These are phyloP conservation scores for Russula abietina DNA, from an alignment of 768 basidiomycete species.

Conservation along the genomic window DNA sequence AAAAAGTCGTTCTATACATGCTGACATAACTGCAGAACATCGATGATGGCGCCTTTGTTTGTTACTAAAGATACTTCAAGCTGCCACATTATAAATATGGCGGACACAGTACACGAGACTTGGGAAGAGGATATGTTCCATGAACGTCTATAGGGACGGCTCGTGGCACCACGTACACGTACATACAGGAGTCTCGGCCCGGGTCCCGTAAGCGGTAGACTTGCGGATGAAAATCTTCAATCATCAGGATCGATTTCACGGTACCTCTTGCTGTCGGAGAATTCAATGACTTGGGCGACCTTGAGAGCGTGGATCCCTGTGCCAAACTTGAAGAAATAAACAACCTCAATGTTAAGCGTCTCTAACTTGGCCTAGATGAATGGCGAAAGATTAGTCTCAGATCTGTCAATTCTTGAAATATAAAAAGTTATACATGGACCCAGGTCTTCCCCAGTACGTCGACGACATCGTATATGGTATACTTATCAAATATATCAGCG, in stretches of 20 bases:
- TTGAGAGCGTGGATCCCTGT: background rate
- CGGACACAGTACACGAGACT: background rate
- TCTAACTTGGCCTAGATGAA: background rate
- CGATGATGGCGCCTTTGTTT: too few relatives aligned
- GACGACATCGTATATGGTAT: conserved; percentile 1
- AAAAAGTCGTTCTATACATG: too few relatives aligned
- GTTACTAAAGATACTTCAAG: background rate
- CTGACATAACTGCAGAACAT: too few relatives aligned
- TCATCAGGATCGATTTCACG: background rate
- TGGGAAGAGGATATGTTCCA: background rate
- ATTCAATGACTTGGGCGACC: background rate
- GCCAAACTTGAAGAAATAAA: conserved; percentile 1
- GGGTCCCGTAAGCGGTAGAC: too few relatives aligned
- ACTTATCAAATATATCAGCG: too few relatives aligned
- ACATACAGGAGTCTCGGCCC: background rate
- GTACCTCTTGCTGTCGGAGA: background rate
- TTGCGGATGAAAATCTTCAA: too few relatives aligned
- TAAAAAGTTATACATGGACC: background rate
- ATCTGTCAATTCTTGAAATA: background rate
- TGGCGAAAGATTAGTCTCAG: background rate
- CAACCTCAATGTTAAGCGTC: background rate
- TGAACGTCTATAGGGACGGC: background rate
- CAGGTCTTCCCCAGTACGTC: conserved; percentile 1
- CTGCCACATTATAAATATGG: background rate
- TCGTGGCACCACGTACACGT: background rate